Base-by-base conservation (phyloP, 2,329 filamentous ascomycete species). In the Diplocarpon rosae region DNA sequence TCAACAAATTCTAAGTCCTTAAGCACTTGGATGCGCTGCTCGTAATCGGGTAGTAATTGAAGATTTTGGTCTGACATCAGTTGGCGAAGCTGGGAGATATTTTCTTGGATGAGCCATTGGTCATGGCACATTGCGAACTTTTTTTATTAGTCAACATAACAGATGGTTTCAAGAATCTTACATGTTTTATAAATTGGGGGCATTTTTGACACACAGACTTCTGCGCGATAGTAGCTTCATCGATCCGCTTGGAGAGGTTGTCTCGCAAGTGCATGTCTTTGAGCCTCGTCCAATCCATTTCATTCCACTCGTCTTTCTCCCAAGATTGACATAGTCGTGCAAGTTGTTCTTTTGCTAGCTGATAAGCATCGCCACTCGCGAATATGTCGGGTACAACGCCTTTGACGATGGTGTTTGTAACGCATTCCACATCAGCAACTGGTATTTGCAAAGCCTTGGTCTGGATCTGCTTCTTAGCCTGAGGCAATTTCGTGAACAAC, bases 11-110 rank as follows among this genome's bases (percentile, higher is more conserved):
- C 83, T 7, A 98, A 76, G 54, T 96, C 89, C 61, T 86, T 89
- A 37, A 98, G 73, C 0, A 98, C 92, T 51, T 83, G 79, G 31
- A 96, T 86, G 39, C 92, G 83, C 66, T 96, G 92, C 60, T 96
- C 85, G 61, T 98, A 98, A 65, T 98, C 92, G 0, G 92, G 92
- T 9, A 98, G 75, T 4, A 98, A 75, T 60, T 95, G 89, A 2
- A 98, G 76, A 60, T 96, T 96, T 62, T 96, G 90, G 62, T 96
- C 88, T 1, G 92, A 95, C 66, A 96, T 87, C 24, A 90, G 73
- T 59, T 87, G 83, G 49, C 89, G 86, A 47, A 98, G 72, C 49
- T 89, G 80, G 12, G 80, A 77, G 56, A 98, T 95, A 56, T 93
- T 89, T 62, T 95, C 88, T 62, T 92, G 86, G 63, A 98, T 87